Conservation (phyloP, 169 alveolate genomes). For the Plasmodium vivax region DNA sequence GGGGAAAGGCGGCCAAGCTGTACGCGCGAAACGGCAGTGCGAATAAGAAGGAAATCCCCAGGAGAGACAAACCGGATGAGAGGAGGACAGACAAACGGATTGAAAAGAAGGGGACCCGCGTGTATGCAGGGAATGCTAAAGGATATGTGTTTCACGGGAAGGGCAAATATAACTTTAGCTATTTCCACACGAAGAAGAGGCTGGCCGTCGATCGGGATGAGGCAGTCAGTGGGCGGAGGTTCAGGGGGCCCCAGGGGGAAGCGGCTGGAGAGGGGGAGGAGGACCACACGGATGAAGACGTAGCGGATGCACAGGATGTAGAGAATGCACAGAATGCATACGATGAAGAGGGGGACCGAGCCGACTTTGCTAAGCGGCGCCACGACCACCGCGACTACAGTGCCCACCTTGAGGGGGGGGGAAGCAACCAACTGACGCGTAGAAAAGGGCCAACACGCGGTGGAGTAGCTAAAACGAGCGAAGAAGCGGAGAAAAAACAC, state of each 20-base stretch:
- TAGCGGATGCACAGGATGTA: neutral
- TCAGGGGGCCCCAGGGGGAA: neutral
- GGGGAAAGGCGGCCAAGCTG: neutral
- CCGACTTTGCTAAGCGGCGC: neutral
- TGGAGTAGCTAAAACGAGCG: neutral
- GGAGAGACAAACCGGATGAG: neutral
- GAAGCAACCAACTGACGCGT: neutral
- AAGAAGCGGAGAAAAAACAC: neutral
- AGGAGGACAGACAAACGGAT: neutral
- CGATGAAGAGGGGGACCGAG: neutral
- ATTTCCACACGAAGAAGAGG: conserved; percentile 38
- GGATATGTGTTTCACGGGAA: conserved; percentile 3
- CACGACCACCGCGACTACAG: neutral
- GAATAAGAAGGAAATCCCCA: neutral
- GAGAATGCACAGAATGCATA: neutral
- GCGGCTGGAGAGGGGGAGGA: neutral
- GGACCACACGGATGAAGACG: neutral
- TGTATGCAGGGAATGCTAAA: neutral
- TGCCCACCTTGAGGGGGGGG: neutral
- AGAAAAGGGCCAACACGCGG: neutral
- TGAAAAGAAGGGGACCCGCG: neutral
- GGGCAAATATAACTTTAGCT: conserved; percentile 53
- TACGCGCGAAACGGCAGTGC: neutral
- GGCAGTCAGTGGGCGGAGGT: neutral
- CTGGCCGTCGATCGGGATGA: neutral